Conservation (phyloP, 176 grass and related monocot species). For the barley (Hordeum vulgare) region DNA sequence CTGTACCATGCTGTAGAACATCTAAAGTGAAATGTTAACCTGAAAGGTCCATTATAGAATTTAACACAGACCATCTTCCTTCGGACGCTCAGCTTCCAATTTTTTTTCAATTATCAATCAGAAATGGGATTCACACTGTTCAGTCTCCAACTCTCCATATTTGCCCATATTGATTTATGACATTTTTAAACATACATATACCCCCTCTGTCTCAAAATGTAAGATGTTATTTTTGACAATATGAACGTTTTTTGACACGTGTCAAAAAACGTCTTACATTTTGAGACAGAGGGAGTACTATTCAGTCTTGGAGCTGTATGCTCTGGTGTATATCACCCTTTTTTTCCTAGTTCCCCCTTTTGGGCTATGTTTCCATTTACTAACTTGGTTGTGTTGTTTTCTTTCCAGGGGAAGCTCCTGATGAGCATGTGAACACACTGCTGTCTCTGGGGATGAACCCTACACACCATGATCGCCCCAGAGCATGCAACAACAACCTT, state of each 20-base stretch:
- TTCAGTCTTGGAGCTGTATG: neutral
- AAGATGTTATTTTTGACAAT: no score
- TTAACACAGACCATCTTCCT: neutral
- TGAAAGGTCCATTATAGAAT: neutral
- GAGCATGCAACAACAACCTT: neutral
- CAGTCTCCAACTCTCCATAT: neutral
- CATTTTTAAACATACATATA: neutral
- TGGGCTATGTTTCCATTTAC: neutral
- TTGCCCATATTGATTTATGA: neutral
- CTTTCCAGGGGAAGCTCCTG: conserved; percentile 27
- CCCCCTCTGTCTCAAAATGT: no score
- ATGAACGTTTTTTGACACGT: no score
- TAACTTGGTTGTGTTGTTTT: conserved; percentile 8
- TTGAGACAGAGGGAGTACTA: neutral
- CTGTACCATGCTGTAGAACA: neutral
- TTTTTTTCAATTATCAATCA: neutral
- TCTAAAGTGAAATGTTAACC: neutral
- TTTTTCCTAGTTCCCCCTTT: neutral
- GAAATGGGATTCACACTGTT: neutral
- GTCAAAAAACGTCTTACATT: no score
- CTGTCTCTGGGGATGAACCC: conserved; percentile 31
- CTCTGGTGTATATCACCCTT: neutral
- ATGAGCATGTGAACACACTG: conserved; percentile 39
- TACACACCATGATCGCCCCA: neutral
- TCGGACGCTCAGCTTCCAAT: neutral